These are phyloP conservation scores for Solanum hybrid DNA, from an alignment of 305 asterid species.

Conservation along the genomic window DNA sequence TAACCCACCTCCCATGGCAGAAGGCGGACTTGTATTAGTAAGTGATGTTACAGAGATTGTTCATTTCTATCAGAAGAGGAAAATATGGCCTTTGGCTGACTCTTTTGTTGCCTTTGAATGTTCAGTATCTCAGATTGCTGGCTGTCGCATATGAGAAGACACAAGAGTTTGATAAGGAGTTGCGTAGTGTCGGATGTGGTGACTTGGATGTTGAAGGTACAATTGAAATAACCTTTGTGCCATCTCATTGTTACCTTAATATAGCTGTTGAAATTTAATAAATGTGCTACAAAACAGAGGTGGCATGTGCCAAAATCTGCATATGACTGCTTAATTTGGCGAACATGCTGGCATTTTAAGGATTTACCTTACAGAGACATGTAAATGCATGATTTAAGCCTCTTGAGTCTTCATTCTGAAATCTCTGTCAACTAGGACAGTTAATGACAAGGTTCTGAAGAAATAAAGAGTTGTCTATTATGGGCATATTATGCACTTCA, in stretches of 20 bases:
- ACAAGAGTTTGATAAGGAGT: slow-evolving; percentile 75
- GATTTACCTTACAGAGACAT: neutral
- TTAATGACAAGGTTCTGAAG: neutral
- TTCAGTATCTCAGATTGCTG: slow-evolving; percentile 82
- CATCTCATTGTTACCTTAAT: neutral
- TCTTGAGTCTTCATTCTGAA: neutral
- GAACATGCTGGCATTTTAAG: neutral
- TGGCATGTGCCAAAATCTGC: neutral
- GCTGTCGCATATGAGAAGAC: slow-evolving; percentile 96
- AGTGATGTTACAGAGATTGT: slow-evolving; percentile 25
- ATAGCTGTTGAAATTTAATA: neutral
- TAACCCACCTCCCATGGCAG: slow-evolving; percentile 89
- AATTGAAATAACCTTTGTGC: neutral
- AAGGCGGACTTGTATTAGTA: slow-evolving; percentile 89
- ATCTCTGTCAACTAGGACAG: neutral
- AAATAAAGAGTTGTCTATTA: neutral
- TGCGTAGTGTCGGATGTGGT: slow-evolving; percentile 83
- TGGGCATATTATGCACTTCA: neutral
- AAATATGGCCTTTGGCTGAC: neutral
- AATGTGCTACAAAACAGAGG: neutral
- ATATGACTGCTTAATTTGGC: neutral
- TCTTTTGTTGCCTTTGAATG: slow-evolving; percentile 17
- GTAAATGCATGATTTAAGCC: neutral
- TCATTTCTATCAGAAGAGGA: neutral
- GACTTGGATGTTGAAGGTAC: slow-evolving; percentile 97